Evolutionary conservation across 1,139 yeast species (phyloP), one percentile per base, ranked within the genome.

Genomic region (Geotrichum cucujoidarum): DNA sequence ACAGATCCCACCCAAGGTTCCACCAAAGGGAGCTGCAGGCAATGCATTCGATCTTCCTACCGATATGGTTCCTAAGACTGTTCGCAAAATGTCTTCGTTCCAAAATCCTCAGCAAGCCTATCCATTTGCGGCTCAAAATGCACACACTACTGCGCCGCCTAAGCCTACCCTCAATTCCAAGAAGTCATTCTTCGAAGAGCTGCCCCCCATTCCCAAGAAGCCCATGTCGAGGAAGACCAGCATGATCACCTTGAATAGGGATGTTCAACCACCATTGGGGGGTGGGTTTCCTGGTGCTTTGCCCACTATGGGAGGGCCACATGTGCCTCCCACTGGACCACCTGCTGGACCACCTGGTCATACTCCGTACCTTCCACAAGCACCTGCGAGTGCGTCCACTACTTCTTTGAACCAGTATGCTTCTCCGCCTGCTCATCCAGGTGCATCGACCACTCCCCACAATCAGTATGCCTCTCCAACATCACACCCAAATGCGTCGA

Each of bases 41-140:
- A 60, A 59, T 43, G 63, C 63, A 14, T 87, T 84, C 60, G 95
- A 87, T 61, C 80, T 87, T 57, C 95, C 95, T 1, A 69, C 75
- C 31, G 80, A 74, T 47, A 66, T 86, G 47, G 68, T 85, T 29
- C 50, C 53, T 3, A 43, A 54, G 21, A 53, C 57, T 34, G 43
- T 58, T 3, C 40, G 53, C 10, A 51, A 40, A 21, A 43, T 49
- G 41, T 33, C 43, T 13, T 44, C 47, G 10, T 44, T 44, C 14
- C 47, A 38, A 24, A 31, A 34, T 39, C 17, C 39, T 2, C 47
- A 35, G 38, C 38, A 31, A 21, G 27, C 44, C n/a, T 51, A 43
- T 8, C 25, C 40, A 6, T 34, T 24, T 18, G 40, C 27, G 1
- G 17, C 24, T 18, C 40, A 34, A 13, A 24, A 10, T 24, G n/a